Evolutionary conservation across 768 basidiomycete genomes (phyloP).

Genomic region (Cubamyces lactineus): DNA sequence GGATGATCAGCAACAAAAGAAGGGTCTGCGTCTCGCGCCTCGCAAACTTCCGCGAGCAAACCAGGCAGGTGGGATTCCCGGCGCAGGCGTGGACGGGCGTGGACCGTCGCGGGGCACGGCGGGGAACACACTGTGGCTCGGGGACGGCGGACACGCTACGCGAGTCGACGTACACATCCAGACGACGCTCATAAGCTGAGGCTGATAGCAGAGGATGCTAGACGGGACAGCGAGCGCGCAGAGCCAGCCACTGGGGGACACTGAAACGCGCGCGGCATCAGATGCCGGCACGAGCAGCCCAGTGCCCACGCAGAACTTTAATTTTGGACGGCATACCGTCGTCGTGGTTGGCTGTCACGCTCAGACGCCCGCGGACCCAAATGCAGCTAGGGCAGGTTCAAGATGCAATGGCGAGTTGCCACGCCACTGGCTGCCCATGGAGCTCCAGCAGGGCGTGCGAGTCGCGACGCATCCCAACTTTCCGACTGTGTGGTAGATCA

Average conservation of each 20-base stretch:
- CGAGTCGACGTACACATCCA: conserved; percentile 14
- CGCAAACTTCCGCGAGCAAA: conserved; percentile 17
- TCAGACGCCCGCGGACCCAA: conserved; percentile 18
- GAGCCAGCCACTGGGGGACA: not conserved
- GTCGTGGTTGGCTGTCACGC: conserved; percentile 14
- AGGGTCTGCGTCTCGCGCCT: conserved; percentile 1
- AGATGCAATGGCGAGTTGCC: conserved; percentile 6
- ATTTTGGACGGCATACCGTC: conserved; percentile 17
- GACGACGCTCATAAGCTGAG: not conserved
- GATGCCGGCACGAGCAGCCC: conserved; percentile 26
- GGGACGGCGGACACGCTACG: conserved; percentile 12
- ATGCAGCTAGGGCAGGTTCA: conserved; percentile 18
- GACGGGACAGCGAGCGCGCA: conserved; percentile 5
- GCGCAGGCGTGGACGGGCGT: conserved; percentile 7
- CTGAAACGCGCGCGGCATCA: conserved; percentile 31
- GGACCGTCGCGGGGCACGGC: conserved; percentile 4
- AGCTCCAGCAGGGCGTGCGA: conserved; percentile 9
- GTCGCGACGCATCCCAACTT: conserved; percentile 22
- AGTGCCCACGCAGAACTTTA: conserved; percentile 17
- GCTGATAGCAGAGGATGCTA: not conserved
- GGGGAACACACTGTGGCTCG: conserved; percentile 9
- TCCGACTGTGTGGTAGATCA: conserved; percentile 22
- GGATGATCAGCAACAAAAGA: conserved; percentile 28
- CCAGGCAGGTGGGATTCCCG: conserved; percentile 11
- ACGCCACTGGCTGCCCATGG: conserved; percentile 18